Evolutionary conservation across 2,329 filamentous ascomycete genomes (phyloP), one percentile per base, ranked within the genome.

Genomic region (Diaporthe sp.): DNA sequence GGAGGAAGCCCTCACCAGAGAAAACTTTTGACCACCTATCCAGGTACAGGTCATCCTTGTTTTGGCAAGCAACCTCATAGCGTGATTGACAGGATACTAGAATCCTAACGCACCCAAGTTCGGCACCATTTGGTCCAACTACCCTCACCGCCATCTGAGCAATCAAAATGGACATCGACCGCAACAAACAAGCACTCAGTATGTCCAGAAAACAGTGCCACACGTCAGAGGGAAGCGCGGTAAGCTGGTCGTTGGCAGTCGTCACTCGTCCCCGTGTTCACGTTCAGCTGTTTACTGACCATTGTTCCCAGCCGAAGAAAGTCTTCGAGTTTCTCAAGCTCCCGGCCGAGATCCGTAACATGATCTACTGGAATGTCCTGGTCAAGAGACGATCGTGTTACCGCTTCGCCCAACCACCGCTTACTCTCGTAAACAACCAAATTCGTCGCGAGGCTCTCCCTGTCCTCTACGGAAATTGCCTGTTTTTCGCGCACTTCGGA

Each of bases 181-280:
- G 15, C n/a, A 28, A 4, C 22, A 31, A 39, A 28, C 34, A 9
- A 15, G 19, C 3, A 10, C 28, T 25, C 1, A 51, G 7, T 4
- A 13, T 9, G 49, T 10, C n/a, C 22, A 34, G 3, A 4, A 8
- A 57, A 58, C 57, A 25, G 17, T 37, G 22, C 22, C 9, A 8
- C 12, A 7, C 3, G 2, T 3, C 46, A 37, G 13, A 12, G 1
- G 7, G 31, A 1, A 39, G 4, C 17, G 5, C 19, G 22, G 59
- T 62, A 10, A 15, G 44, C 17, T 19, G 2, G 0, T 42, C 6
- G 6, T 8, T 13, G 28, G 15, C 15, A 17, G 59, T 15, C 6
- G 7, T 0, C 15, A 22, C 31, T 1, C 1, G 1, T 31, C 31
- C 0, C 31, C 31, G 31, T 6, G 31, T 31, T 31, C 1, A 1